Conservation (phyloP, 1,284 basidiomycete species). For the Singerocomus inundabilis region DNA sequence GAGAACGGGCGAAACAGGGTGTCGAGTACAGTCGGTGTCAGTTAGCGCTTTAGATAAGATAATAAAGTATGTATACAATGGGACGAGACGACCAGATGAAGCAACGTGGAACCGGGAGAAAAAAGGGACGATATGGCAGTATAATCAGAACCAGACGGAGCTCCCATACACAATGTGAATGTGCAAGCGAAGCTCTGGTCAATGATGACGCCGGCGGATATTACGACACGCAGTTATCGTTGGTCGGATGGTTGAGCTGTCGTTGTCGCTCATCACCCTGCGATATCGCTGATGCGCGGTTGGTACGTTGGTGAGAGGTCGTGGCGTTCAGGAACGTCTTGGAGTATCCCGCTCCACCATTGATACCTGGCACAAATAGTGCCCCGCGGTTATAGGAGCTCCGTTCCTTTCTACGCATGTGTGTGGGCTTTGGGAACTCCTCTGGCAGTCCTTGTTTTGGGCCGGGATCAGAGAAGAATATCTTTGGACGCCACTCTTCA, state of each 20-base stretch:
- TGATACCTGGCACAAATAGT: conserved; percentile 54
- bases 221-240: conserved; percentile 13
- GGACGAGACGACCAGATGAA: conserved; percentile 19
- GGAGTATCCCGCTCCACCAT: conserved; percentile 24
- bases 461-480: conserved; percentile 74
- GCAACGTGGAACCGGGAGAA: conserved; percentile 12
- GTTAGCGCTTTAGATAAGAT: conserved; percentile 36
- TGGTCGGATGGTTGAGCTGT: conserved; percentile 17
- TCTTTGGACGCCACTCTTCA: conserved; percentile 78
- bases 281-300: conserved; percentile 14
- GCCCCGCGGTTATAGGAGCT: conserved; percentile 72
- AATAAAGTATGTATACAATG: conserved; percentile 33
- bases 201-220: not conserved
- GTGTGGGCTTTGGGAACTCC: conserved; percentile 77
- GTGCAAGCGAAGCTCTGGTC: not conserved
- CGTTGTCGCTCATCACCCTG: conserved; percentile 32
- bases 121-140: conserved; percentile 2
- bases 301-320: conserved; percentile 21
- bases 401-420: conserved; percentile 72
- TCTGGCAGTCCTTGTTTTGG: conserved; percentile 71
- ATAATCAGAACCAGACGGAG: conserved; percentile 5
- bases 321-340: conserved; percentile 32
- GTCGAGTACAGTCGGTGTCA: conserved; percentile 20
- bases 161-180: not conserved
- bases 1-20: conserved; percentile 8